Percentiles rank a stretch among this genome's conserved stretches.
These are phyloP conservation scores for Colletotrichum simmondsii DNA, from an alignment of 2,329 filamentous ascomycete species.

Conservation along the genomic window DNA sequence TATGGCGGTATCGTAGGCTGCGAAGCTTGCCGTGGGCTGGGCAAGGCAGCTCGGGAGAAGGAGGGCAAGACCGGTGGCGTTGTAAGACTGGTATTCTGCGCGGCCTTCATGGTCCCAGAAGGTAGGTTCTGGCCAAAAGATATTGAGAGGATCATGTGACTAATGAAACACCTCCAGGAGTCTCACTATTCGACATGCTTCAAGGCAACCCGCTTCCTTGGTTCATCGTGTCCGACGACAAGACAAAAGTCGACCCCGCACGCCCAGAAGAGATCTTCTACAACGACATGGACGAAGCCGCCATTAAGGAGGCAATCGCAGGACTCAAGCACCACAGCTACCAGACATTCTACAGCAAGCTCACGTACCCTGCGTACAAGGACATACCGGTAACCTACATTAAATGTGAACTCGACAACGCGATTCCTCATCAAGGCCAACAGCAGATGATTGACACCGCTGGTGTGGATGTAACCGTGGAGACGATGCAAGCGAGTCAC, in stretches of 20 bases:
- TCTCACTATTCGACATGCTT: not conserved
- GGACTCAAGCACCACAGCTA: not conserved
- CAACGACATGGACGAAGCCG: not conserved
- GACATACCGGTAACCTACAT: slow-evolving; percentile 15
- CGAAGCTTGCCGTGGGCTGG: slow-evolving; percentile 44
- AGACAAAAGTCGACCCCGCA: not conserved
- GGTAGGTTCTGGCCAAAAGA: not conserved
- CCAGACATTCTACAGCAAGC: slow-evolving; percentile 4
- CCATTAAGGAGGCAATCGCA: not conserved
- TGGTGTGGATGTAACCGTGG: not conserved
- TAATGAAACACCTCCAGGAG: not conserved
- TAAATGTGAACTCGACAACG: slow-evolving; percentile 6
- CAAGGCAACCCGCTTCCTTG: not conserved
- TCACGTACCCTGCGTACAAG: slow-evolving; percentile 10
- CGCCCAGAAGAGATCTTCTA: not conserved
- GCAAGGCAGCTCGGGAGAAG: slow-evolving; percentile 41
- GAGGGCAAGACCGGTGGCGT: slow-evolving; percentile 46
- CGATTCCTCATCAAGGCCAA: not conserved
- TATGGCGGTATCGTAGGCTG: slow-evolving; percentile 49
- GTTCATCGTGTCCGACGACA: slow-evolving; percentile 1
- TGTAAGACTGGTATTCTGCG: slow-evolving; percentile 38
- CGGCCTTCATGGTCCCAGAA: not conserved
- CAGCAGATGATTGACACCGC: slow-evolving; percentile 10
- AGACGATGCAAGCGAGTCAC: not conserved
- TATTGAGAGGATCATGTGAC: not conserved